These are phyloP conservation scores for Hortaea werneckii DNA, from an alignment of 2,329 filamentous ascomycete species.

Conservation along the genomic window DNA sequence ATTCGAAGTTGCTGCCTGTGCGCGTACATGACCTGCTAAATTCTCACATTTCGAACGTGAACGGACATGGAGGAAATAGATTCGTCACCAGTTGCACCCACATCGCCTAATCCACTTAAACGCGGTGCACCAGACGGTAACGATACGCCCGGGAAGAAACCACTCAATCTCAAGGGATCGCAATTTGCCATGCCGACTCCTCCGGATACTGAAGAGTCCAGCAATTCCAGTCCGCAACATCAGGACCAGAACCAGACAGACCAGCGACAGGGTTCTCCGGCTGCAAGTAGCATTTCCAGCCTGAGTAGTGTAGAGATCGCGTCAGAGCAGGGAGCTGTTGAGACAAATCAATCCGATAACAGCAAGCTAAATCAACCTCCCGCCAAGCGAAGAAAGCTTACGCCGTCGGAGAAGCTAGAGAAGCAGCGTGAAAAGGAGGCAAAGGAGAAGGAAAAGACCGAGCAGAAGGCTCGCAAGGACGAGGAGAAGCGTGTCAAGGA, in stretches of 20 bases:
- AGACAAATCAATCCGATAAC: conserved; percentile 5
- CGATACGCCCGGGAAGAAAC: conserved; percentile 15
- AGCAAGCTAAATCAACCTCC: conserved; percentile 17
- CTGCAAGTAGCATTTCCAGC: conserved; percentile 20
- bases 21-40: too few species aligned
- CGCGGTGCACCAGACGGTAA: conserved; percentile 5
- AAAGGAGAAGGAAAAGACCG: conserved; percentile 34
- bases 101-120: conserved; percentile 16
- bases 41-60: neutral
- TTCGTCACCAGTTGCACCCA: conserved; percentile 12
- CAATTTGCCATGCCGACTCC: conserved; percentile 27
- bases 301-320: conserved; percentile 22
- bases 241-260: conserved; percentile 3
- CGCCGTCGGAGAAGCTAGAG: conserved; percentile 27
- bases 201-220: conserved; percentile 23
- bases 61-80: conserved; percentile 21
- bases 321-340: neutral
- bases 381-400: conserved; percentile 25
- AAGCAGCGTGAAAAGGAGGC: conserved; percentile 31
- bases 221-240: conserved; percentile 17
- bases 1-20: too few species aligned
- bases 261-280: conserved; percentile 20
- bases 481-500: conserved; percentile 21
- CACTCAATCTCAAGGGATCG: conserved; percentile 23
- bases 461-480: conserved; percentile 31